Percentiles rank a stretch among this genome's conserved stretches.
These are phyloP conservation scores for Chenopodium suecicum DNA, from an alignment of 148 eudicot species.

Conservation along the genomic window DNA sequence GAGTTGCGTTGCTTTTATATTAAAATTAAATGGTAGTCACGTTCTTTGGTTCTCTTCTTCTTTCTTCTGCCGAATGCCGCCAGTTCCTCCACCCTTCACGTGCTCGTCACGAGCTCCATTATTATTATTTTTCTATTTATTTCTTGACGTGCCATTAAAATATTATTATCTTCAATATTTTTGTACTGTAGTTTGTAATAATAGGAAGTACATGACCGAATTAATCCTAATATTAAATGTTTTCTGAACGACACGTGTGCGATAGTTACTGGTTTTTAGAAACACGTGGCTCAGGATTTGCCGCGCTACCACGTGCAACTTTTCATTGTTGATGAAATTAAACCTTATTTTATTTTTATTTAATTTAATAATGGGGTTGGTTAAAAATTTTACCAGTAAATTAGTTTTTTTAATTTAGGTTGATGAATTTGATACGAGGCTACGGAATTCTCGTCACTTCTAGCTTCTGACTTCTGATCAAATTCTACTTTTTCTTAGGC, in stretches of 20 bases:
- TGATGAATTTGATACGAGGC: too few relatives aligned
- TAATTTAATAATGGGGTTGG: too few relatives aligned
- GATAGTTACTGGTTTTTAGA: neutral
- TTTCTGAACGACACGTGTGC: conserved; percentile 1
- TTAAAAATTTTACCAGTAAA: too few relatives aligned
- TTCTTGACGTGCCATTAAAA: neutral
- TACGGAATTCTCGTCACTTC: too few relatives aligned
- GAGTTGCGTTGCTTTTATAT: neutral
- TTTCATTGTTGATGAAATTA: neutral
- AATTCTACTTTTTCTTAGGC: too few relatives aligned
- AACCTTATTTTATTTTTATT: too few relatives aligned
- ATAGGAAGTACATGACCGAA: neutral
- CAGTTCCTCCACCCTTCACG: conserved; percentile 16
- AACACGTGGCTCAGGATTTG: conserved; percentile 16
- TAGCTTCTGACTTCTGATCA: too few relatives aligned
- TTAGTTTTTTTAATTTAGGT: too few relatives aligned
- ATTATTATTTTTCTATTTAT: too few relatives aligned
- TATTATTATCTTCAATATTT: too few relatives aligned
- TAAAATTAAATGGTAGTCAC: conserved; percentile 16
- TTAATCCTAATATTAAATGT: neutral
- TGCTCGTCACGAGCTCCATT: conserved; percentile 7
- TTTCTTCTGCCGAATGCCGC: conserved; percentile 1
- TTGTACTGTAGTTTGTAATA: too few relatives aligned
- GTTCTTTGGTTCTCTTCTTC: conserved; percentile 10
- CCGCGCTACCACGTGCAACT: conserved; percentile 14